Evolutionary conservation across 1,284 basidiomycete species (phyloP), one percentile per base, ranked within the genome.

Genomic region (Entoloma clypeatum): DNA sequence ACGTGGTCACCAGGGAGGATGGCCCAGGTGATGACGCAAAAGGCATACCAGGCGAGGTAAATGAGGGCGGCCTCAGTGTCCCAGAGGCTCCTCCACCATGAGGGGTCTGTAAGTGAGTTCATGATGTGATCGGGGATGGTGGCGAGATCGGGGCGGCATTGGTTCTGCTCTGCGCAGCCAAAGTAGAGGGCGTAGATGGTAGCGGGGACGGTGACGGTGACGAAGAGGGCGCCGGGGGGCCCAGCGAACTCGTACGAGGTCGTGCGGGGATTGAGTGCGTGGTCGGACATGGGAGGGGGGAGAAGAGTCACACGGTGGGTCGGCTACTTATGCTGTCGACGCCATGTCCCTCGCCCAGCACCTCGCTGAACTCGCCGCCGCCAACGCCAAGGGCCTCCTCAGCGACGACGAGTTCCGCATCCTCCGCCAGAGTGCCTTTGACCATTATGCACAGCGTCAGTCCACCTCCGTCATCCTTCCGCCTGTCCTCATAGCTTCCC

Each of bases 11-110:
- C 94, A 0, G 96, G 96, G 5, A 99, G 68, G 24, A 94, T 56
- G 7, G 68, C 71, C 93, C 93, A 97, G 7, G 89, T 77, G 2
- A 79, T 62, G 29, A 98, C 79, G 49, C 79, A 86, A 65, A 87
- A 99, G 11, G 79, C 67, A 64, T 98, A 98, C 95, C 95, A 99
- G 0, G 63, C 88, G 39, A 86, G 63, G 67, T 98, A 99, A 22
- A 89, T 74, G 19, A 77, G 56, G 11, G 77, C 63, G 0, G 89
- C 93, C 43, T 92, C 69, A 0, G 77, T 77, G 57, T 97, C 92
- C 79, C 86, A 93, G 6, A 96, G 73, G 23, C 70, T 62, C 41
- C 64, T 68, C 85, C 86, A 89, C 75, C 78, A 91, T 8, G 67
- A 57, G 3, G 64, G 55, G 46, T 67, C 61, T 2, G 71, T 64